Percentiles rank a stretch among this genome's conserved stretches.
Conservation (phyloP, 2,329 filamentous ascomycete genomes). For the Clonostachys rosea region DNA sequence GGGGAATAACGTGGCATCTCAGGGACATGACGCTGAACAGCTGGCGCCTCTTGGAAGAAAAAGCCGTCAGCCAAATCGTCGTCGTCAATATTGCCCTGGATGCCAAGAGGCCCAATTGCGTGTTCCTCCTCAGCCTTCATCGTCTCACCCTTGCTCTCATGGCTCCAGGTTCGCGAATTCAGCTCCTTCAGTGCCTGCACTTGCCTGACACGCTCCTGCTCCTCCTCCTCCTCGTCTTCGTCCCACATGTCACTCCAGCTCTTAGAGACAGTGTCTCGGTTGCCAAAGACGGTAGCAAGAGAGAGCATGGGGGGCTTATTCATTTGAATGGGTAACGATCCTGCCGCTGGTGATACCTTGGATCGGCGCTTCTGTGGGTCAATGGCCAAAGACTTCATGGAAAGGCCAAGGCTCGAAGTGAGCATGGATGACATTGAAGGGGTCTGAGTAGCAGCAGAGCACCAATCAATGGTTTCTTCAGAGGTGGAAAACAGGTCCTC, state of each 20-base stretch:
- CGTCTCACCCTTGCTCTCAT: slow-evolving; percentile 53
- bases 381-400: slow-evolving; percentile 70
- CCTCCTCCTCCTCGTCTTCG: slow-evolving; percentile 76
- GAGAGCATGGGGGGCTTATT: slow-evolving; percentile 69
- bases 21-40: slow-evolving; percentile 24
- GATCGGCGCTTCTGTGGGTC: slow-evolving; percentile 27
- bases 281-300: slow-evolving; percentile 76
- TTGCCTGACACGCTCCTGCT: slow-evolving; percentile 59
- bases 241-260: slow-evolving; percentile 99
- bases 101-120: slow-evolving; percentile 11
- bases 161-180: slow-evolving; percentile 75
- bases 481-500: slow-evolving; percentile 85
- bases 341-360: slow-evolving; percentile 42
- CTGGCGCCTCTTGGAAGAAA: slow-evolving; percentile 64
- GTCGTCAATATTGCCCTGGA: slow-evolving; percentile 51
- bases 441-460: slow-evolving; percentile 69
- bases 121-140: slow-evolving; percentile 7
- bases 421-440: slow-evolving; percentile 80
- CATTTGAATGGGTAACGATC: slow-evolving; percentile 74
- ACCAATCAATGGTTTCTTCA: slow-evolving; percentile 71
- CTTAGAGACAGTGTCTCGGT: slow-evolving; percentile 82
- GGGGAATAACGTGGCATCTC: slow-evolving; percentile 56
- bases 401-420: slow-evolving; percentile 76
- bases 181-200: slow-evolving; percentile 50
- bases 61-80: slow-evolving; percentile 66